Percentiles rank a stretch among this genome's conserved stretches.
Conservation (phyloP, 164 flowering plant genomes). For the Stephania yunnanensis region DNA sequence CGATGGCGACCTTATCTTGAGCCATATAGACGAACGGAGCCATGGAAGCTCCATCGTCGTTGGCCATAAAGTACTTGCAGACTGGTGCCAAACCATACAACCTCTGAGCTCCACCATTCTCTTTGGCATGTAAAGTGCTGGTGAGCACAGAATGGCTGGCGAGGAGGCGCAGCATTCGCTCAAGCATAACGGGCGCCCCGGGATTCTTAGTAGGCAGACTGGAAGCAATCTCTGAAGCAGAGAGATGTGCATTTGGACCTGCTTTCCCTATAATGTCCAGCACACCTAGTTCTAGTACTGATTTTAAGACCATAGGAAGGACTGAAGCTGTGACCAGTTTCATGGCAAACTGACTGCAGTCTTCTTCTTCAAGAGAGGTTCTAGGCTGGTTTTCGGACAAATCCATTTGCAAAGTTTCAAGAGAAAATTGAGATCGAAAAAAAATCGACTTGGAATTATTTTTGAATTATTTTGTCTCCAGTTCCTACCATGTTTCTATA, state of each 20-base stretch:
- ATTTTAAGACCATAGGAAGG: slow-evolving; percentile 23
- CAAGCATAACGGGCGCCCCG: slow-evolving; percentile 22
- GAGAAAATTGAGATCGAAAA: slow-evolving; percentile 25
- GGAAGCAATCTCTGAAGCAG: slow-evolving; percentile 21
- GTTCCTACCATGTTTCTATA: neutral
- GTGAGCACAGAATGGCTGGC: slow-evolving; percentile 26
- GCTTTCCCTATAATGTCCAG: slow-evolving; percentile 20
- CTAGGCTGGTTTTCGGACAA: neutral
- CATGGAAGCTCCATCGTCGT: slow-evolving; percentile 62
- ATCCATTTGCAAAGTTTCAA: slow-evolving; percentile 28
- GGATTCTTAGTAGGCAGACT: slow-evolving; percentile 17
- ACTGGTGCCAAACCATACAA: slow-evolving; percentile 75
- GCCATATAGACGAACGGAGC: slow-evolving; percentile 69
- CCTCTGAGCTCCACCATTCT: slow-evolving; percentile 23
- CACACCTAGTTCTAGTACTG: slow-evolving; percentile 19
- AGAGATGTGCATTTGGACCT: slow-evolving; percentile 17
- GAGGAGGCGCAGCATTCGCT: slow-evolving; percentile 30
- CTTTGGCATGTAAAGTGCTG: neutral
- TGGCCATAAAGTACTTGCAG: slow-evolving; percentile 58
- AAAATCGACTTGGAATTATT: slow-evolving; percentile 51
- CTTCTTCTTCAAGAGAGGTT: slow-evolving; percentile 13
- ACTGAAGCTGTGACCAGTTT: slow-evolving; percentile 7
- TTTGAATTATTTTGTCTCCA: slow-evolving; percentile 31
- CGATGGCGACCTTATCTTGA: slow-evolving; percentile 84
- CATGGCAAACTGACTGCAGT: slow-evolving; percentile 15